Conservation (phyloP, 306 rosid species). For the Crotalaria pallida region DNA sequence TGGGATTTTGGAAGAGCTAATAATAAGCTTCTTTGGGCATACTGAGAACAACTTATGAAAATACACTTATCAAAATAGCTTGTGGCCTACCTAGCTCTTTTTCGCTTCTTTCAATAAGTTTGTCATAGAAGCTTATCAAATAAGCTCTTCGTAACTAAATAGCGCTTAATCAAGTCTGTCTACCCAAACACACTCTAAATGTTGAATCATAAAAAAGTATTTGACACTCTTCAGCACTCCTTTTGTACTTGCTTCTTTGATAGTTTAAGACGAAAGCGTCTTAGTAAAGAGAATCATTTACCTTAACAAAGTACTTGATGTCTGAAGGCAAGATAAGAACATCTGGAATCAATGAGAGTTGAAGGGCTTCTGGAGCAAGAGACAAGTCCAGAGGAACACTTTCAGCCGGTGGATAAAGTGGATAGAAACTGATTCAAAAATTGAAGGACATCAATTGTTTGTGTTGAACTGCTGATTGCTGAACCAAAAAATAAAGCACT, state of each 20-base stretch:
- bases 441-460: slow-evolving; percentile 8
- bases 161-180: too few species aligned
- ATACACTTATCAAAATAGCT: too few species aligned
- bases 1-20: too few species aligned
- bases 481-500: slow-evolving; percentile 1
- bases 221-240: not conserved
- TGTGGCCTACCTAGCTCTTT: too few species aligned
- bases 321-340: slow-evolving; percentile 90
- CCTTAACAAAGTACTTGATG: slow-evolving; percentile 81
- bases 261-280: not conserved
- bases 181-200: not conserved
- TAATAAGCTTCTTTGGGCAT: too few species aligned
- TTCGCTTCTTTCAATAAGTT: too few species aligned
- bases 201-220: not conserved
- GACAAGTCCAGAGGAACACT: slow-evolving; percentile 81
- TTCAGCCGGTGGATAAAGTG: slow-evolving; percentile 85
- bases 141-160: too few species aligned
- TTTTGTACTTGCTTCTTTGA: not conserved
- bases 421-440: slow-evolving; percentile 76
- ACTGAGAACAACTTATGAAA: too few species aligned
- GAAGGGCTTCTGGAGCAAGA: slow-evolving; percentile 76
- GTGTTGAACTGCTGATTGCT: not conserved
- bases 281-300: slow-evolving; percentile 19
- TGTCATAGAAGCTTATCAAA: too few species aligned
- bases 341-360: slow-evolving; percentile 64